Percentiles rank a stretch among this genome's conserved stretches.
Evolutionary conservation across 441 rosid species (phyloP).

Genomic region (Eugenia klotzschiana): DNA sequence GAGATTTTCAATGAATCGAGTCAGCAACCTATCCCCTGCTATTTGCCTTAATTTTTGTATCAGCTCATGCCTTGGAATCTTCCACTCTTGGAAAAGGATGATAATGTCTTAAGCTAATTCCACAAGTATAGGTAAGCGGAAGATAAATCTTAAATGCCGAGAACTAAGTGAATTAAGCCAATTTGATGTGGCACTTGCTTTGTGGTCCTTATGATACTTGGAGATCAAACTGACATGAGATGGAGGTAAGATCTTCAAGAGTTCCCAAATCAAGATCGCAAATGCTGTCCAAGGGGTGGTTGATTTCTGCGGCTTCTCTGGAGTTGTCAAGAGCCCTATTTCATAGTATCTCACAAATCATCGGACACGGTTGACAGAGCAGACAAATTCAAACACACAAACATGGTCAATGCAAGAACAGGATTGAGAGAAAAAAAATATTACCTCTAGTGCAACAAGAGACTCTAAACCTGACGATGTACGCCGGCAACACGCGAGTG

Average conservation of each 20-base stretch:
- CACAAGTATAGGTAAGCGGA: too few relatives aligned
- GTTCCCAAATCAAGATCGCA: neutral
- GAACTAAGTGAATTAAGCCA: neutral
- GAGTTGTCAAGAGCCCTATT: neutral
- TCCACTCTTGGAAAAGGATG: neutral
- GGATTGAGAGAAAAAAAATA: neutral
- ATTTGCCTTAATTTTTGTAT: neutral
- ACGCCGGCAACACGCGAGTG: neutral
- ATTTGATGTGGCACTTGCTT: too few relatives aligned
- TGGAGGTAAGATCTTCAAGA: neutral
- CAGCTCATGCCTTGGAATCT: neutral
- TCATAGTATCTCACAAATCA: neutral
- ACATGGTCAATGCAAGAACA: neutral
- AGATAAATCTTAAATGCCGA: too few relatives aligned
- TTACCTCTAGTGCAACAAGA: neutral
- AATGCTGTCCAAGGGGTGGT: neutral
- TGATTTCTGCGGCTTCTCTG: neutral
- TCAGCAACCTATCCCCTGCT: neutral
- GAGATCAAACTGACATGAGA: too few relatives aligned
- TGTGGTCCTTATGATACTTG: too few relatives aligned
- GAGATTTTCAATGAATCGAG: neutral
- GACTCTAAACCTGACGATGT: neutral
- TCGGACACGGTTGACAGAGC: fast-evolving
- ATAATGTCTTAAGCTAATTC: too few relatives aligned
- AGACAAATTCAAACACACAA: neutral